These are phyloP conservation scores for Tolypocladium tundrense DNA, from an alignment of 2,329 filamentous ascomycete species.

Conservation along the genomic window DNA sequence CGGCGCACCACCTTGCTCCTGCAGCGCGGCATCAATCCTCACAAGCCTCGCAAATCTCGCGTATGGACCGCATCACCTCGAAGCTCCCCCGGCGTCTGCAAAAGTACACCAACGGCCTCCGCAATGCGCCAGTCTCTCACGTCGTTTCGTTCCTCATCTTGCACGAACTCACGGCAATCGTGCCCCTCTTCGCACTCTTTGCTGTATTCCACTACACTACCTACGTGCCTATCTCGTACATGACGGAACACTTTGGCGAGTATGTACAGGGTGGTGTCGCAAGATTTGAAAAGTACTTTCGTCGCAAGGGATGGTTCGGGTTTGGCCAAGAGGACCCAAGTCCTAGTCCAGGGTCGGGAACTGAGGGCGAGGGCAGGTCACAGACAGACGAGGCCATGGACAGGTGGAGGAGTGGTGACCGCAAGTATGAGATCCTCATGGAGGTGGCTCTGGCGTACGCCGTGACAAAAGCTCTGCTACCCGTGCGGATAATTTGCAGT, in stretches of 20 bases:
- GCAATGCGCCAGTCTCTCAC: slow-evolving; percentile 70
- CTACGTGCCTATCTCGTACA: slow-evolving; percentile 54
- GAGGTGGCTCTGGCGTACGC: slow-evolving; percentile 84
- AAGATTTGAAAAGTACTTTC: slow-evolving; percentile 68
- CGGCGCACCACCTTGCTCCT: slow-evolving; percentile 2
- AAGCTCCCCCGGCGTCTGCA: slow-evolving; percentile 58
- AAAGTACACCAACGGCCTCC: slow-evolving; percentile 58
- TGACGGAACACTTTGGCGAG: slow-evolving; percentile 37
- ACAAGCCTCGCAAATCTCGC: slow-evolving; percentile 16
- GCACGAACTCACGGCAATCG: slow-evolving; percentile 81
- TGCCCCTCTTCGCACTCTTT: slow-evolving; percentile 67
- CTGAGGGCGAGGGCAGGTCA: slow-evolving; percentile 6
- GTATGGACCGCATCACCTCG: slow-evolving; percentile 34
- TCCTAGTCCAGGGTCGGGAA: slow-evolving; percentile 6
- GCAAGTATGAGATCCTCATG: slow-evolving; percentile 46
- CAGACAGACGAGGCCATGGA: slow-evolving; percentile 18
- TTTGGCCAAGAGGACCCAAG: slow-evolving; percentile 29
- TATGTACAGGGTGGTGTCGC: slow-evolving; percentile 53
- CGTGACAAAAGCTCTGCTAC: slow-evolving; percentile 76
- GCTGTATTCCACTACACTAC: slow-evolving; percentile 70
- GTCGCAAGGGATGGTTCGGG: slow-evolving; percentile 72
- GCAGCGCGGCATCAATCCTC: slow-evolving; percentile 14
- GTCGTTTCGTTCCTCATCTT: slow-evolving; percentile 78
- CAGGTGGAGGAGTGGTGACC: slow-evolving; percentile 27
- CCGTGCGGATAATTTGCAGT: slow-evolving; percentile 65